phyloP scores from a whole-genome alignment of 768 basidiomycete species.

The Hygrocybe punicea region DNA sequence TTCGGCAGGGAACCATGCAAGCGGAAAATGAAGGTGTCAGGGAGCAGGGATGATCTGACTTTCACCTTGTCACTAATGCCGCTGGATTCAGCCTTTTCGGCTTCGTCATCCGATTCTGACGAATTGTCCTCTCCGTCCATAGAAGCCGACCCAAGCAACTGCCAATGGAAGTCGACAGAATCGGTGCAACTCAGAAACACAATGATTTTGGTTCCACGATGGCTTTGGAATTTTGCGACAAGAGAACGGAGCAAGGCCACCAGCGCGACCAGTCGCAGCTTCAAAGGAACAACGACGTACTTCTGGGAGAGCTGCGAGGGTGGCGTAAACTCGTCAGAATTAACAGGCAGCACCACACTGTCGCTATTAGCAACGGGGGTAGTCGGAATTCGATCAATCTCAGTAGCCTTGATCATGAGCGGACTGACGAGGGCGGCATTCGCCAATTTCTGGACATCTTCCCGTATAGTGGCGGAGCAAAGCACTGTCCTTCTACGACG shows the following conservation, averaged over 20 bases:
- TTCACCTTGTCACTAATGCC: constrained; percentile 46
- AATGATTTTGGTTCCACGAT: constrained; percentile 69
- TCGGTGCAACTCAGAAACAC: constrained; percentile 97
- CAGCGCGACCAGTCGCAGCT: constrained; percentile 89
- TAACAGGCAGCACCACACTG: constrained; percentile 16
- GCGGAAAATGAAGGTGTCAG: constrained; percentile 76
- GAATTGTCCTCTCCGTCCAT: constrained; percentile 50
- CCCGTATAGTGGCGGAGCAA: constrained; percentile 94
- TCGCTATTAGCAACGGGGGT: constrained; percentile 14
- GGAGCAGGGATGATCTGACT: constrained; percentile 70
- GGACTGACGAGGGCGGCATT: constrained; percentile 77
- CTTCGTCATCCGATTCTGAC: constrained; percentile 22
- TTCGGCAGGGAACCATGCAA: constrained; percentile 92
- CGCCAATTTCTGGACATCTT: constrained; percentile 91
- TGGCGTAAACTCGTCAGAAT: constrained; percentile 73
- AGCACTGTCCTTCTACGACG: constrained; percentile 77
- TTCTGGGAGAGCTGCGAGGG: constrained; percentile 92
- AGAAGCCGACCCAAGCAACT: constrained; percentile 63
- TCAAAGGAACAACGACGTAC: constrained; percentile 85
- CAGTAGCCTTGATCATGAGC: constrained; percentile 75
- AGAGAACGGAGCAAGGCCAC: constrained; percentile 81
- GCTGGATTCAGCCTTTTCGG: constrained; percentile 23
- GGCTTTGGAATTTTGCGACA: constrained; percentile 56
- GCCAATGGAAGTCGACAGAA: constrained; percentile 97
- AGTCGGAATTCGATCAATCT: constrained; percentile 39